A percentile compares a stretch with the other conserved stretches of the same genome.
These are phyloP conservation scores for Trichosporon coremiiforme DNA, from an alignment of 1,284 basidiomycete genomes.

Conservation along the genomic window DNA sequence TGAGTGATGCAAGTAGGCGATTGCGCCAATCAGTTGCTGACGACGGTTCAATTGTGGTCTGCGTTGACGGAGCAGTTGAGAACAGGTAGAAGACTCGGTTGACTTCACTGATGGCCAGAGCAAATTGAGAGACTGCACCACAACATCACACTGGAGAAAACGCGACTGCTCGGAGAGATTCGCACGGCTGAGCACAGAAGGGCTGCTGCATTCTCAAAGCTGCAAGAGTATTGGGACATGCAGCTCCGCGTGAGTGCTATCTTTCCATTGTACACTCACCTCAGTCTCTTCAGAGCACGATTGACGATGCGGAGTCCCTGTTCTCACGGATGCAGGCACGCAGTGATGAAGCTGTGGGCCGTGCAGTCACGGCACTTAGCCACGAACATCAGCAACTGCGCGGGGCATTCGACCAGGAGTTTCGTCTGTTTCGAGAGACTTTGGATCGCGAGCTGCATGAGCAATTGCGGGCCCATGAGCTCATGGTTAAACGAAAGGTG, in stretches of 20 bases:
- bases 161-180: not conserved
- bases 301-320: not conserved
- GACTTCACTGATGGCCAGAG: not conserved
- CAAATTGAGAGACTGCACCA: not conserved
- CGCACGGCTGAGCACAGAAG: not conserved
- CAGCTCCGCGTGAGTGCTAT: not conserved
- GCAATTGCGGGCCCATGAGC: not conserved
- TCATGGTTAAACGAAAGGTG: not conserved
- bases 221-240: not conserved
- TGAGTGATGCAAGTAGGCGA: constrained; percentile 51
- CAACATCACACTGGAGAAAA: not conserved
- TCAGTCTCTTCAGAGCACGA: not conserved
- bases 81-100: constrained; percentile 32
- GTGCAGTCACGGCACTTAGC: not conserved
- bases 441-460: not conserved
- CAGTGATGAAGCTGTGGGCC: not conserved
- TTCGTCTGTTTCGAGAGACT: not conserved
- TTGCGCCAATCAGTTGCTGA: too few relatives aligned
- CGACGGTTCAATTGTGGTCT: constrained; percentile 48
- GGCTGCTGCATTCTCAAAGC: not conserved
- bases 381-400: not conserved
- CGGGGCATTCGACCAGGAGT: not conserved
- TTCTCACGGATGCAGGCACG: not conserved
- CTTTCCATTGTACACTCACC: not conserved
- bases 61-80: constrained; percentile 39